Conservation (phyloP, 805 yeast genomes). For the Yamadazyma sp. region DNA sequence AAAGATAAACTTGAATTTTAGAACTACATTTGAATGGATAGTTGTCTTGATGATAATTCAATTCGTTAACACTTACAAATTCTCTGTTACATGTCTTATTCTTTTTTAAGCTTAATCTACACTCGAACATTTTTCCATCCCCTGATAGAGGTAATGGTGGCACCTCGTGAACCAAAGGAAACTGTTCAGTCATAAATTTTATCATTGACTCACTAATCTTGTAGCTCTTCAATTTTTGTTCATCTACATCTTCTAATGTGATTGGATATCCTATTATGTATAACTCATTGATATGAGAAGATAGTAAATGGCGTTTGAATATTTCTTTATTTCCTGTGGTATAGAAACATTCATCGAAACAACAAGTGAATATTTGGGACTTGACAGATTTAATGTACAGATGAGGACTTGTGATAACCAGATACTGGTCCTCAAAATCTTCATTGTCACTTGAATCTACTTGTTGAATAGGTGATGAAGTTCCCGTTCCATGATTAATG, state of each 20-base stretch:
- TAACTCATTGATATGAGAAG: slow-evolving; percentile 18
- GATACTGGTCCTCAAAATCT: slow-evolving; percentile 25
- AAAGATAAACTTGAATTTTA: slow-evolving; percentile 29
- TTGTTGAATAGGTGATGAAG: not conserved
- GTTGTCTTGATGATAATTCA: slow-evolving; percentile 16
- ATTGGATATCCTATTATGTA: slow-evolving; percentile 26
- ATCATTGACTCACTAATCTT: slow-evolving; percentile 9
- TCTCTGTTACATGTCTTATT: slow-evolving; percentile 12
- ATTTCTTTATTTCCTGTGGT: slow-evolving; percentile 26
- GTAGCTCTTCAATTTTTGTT: not conserved
- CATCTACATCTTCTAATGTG: slow-evolving; percentile 7
- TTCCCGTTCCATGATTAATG: not conserved
- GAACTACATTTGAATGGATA: slow-evolving; percentile 22
- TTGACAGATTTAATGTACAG: slow-evolving; percentile 7
- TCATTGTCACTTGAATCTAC: not conserved
- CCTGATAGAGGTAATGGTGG: slow-evolving; percentile 22
- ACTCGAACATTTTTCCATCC: slow-evolving; percentile 17
- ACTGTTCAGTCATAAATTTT: slow-evolving; percentile 9
- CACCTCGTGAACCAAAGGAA: slow-evolving; percentile 21
- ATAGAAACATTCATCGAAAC: slow-evolving; percentile 22
- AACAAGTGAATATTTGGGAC: slow-evolving; percentile 19
- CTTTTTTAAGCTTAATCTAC: slow-evolving; percentile 9
- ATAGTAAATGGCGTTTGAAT: slow-evolving; percentile 25
- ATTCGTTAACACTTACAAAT: slow-evolving; percentile 16
- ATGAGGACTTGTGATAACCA: slow-evolving; percentile 16